Evolutionary conservation across 1,284 basidiomycete species (phyloP).

Genomic region (Apiotrichum brassicae): DNA sequence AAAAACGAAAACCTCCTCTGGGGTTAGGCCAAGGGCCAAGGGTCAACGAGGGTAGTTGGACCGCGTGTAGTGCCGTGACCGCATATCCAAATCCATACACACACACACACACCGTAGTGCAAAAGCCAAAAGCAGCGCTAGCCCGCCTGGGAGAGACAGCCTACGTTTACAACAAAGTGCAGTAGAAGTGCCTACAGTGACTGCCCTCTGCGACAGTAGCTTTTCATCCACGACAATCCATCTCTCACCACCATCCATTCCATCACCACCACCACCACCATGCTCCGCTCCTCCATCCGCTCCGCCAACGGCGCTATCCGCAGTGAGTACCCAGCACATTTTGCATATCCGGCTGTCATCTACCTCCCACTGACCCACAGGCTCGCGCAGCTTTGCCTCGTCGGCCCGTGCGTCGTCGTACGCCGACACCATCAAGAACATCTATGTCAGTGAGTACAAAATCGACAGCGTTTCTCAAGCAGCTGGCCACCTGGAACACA

Average conservation of each 20-base stretch:
- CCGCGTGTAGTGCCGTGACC: too few relatives aligned
- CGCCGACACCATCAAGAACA: conserved; percentile 84
- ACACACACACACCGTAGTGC: too few relatives aligned
- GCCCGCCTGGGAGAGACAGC: too few relatives aligned
- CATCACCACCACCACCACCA: conserved; percentile 5
- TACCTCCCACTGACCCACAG: conserved; percentile 13
- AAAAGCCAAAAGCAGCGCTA: too few relatives aligned
- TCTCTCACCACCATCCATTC: conserved; percentile 3
- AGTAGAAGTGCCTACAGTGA: too few relatives aligned
- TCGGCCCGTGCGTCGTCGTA: conserved; percentile 65
- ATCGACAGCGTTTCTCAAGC: neutral
- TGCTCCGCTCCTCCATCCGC: conserved; percentile 24
- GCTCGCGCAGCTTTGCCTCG: conserved; percentile 58
- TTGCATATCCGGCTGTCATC: too few relatives aligned
- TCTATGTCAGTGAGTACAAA: conserved; percentile 64
- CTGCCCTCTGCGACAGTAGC: too few relatives aligned
- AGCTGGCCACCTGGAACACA: neutral
- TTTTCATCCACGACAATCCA: neutral
- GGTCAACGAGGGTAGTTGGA: too few relatives aligned
- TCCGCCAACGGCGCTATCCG: conserved; percentile 25
- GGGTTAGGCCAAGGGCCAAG: too few relatives aligned
- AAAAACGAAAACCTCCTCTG: too few relatives aligned
- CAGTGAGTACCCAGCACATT: conserved; percentile 14
- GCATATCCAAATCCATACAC: too few relatives aligned
- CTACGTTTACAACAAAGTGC: too few relatives aligned